Evolutionary conservation across 2,329 filamentous ascomycete species (phyloP).

Genomic region (Arachnomyces sp.): DNA sequence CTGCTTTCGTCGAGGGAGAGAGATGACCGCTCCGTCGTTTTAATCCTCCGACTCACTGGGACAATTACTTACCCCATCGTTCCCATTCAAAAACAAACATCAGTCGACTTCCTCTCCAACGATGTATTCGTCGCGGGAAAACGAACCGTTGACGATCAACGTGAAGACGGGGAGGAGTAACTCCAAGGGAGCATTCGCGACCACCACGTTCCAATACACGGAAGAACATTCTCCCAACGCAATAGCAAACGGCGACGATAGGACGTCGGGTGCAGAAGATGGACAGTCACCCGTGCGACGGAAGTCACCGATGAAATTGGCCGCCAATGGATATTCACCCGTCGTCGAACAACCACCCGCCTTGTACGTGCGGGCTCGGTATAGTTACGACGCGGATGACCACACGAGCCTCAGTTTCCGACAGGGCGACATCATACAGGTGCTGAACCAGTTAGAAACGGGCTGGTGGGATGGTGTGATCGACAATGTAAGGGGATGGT

Average conservation of each 20-base stretch:
- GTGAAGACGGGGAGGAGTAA: conserved; percentile 25
- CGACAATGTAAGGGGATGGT: conserved; percentile 94
- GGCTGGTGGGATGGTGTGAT: conserved; percentile 99
- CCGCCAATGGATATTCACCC: conserved; percentile 23
- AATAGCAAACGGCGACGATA: no score
- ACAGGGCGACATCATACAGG: conserved; percentile 94
- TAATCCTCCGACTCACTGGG: neutral
- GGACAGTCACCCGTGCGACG: conserved; percentile 20
- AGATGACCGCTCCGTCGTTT: no score
- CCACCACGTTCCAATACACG: conserved; percentile 37
- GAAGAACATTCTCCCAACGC: conserved; percentile 24
- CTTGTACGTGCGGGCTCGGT: conserved; percentile 87
- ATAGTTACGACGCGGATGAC: conserved; percentile 97
- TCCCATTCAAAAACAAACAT: neutral
- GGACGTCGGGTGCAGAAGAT: conserved; percentile 12
- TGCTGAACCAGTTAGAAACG: conserved; percentile 95
- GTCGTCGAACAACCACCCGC: conserved; percentile 40
- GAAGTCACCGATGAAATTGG: conserved; percentile 24
- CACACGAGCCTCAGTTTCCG: conserved; percentile 94
- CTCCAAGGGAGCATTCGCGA: conserved; percentile 31
- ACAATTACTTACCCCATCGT: neutral
- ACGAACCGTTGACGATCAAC: conserved; percentile 27
- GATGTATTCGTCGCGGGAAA: conserved; percentile 29
- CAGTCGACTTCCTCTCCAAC: neutral
- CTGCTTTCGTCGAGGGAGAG: neutral